phyloP scores from a whole-genome alignment of 1,284 basidiomycete genomes.

The Melampsora occidentalis region DNA sequence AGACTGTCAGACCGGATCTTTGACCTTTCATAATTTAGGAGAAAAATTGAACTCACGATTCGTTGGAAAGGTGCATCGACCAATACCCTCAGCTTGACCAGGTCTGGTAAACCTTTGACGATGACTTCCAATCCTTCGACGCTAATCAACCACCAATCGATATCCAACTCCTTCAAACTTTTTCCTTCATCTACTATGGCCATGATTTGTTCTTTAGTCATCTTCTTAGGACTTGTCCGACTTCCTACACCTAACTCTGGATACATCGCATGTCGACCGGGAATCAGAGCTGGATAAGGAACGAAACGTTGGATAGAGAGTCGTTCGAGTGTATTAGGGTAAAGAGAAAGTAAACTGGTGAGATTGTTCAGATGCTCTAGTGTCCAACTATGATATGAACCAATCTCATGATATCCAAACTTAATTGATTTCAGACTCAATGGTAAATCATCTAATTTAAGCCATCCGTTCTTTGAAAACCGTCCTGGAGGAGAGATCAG shows the following conservation, averaged over 20 bases:
- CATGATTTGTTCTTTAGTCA: conserved; percentile 35
- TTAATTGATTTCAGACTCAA: conserved; percentile 15
- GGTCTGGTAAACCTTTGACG: conserved; percentile 30
- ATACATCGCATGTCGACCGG: conserved; percentile 28
- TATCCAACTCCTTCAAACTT: conserved; percentile 27
- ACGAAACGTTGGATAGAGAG: conserved; percentile 25
- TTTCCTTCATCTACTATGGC: conserved; percentile 15
- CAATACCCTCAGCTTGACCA: conserved; percentile 28
- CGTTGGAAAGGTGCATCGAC: conserved; percentile 42
- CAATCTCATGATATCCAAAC: conserved; percentile 36
- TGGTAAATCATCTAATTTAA: conserved; percentile 22
- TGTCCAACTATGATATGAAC: conserved; percentile 38
- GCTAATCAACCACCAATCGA: conserved; percentile 40
- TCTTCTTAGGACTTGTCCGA: conserved; percentile 18
- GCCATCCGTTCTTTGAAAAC: conserved; percentile 36
- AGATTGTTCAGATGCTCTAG: conserved; percentile 31
- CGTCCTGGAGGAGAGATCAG: conserved; percentile 15
- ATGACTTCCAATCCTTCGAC: conserved; percentile 41
- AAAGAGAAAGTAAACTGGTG: conserved; percentile 15
- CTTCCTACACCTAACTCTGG: conserved; percentile 16
- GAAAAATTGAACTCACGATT: conserved; percentile 16
- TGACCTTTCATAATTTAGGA: background rate
- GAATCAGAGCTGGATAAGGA: conserved; percentile 25
- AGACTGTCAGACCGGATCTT: background rate
- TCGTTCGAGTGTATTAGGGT: conserved; percentile 15